phyloP scores from a whole-genome alignment of 148 eudicot species.

The Agrostemma githago region DNA sequence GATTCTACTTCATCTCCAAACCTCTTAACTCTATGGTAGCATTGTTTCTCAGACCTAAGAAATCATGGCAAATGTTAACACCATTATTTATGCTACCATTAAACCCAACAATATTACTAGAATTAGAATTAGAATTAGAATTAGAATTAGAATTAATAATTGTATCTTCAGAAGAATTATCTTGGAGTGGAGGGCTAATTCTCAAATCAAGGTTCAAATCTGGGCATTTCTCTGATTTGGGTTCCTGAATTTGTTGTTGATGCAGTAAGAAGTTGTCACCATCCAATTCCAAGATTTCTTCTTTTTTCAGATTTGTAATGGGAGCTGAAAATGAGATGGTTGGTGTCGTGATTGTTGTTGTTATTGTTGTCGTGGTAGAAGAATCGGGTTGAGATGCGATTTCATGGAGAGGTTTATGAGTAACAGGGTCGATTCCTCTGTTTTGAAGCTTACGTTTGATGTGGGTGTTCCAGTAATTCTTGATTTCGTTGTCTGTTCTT shows the following conservation, averaged over 20 bases:
- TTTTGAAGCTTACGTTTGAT: conserved; percentile 76
- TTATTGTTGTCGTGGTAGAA: conserved; percentile 10
- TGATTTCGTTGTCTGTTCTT: conserved; percentile 87
- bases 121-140: no score
- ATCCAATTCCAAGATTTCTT: conserved; percentile 17
- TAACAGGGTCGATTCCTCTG: conserved; percentile 82
- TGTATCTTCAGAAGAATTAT: conserved; percentile 25
- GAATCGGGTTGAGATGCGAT: conserved; percentile 22
- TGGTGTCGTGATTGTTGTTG: conserved; percentile 26
- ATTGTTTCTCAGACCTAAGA: conserved; percentile 60
- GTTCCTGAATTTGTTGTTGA: conserved; percentile 19
- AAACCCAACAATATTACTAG: conserved; percentile 17
- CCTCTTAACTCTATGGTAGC: conserved; percentile 65
- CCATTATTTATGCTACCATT: conserved; percentile 29
- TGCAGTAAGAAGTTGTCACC: conserved; percentile 15
- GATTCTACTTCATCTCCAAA: conserved; percentile 63
- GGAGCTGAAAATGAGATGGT: conserved; percentile 55
- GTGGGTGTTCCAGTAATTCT: conserved; percentile 94
- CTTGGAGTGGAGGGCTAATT: conserved; percentile 75
- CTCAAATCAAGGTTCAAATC: conserved; percentile 80
- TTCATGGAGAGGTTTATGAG: conserved; percentile 61
- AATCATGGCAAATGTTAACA: conserved; percentile 49
- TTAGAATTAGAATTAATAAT: no score
- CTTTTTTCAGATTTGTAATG: conserved; percentile 24
- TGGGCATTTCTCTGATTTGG: conserved; percentile 42